A percentile compares a stretch with the other conserved stretches of the same genome.
phyloP scores from a whole-genome alignment of 306 rosid species.

The Alnus glutinosa region DNA sequence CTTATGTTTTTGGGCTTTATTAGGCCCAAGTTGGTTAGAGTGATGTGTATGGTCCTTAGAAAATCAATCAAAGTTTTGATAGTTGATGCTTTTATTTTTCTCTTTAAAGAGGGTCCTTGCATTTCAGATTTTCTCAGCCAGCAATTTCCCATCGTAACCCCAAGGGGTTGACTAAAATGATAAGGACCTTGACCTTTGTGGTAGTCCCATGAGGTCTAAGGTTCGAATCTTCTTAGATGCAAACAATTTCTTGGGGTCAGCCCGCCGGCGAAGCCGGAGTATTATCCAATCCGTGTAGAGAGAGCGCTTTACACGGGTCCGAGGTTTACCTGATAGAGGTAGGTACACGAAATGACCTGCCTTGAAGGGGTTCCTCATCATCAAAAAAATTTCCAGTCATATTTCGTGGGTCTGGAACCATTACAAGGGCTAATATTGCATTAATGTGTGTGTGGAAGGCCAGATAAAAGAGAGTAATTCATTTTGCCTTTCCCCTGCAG shows the following conservation, averaged over 20 bases:
- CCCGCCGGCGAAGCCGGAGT: too few species aligned
- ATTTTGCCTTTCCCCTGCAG: conserved; percentile 34
- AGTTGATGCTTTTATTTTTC: not conserved
- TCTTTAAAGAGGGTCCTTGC: not conserved
- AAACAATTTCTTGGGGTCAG: too few species aligned
- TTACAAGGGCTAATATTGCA: not conserved
- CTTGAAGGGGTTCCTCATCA: too few species aligned
- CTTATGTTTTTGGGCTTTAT: not conserved
- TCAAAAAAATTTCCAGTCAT: not conserved
- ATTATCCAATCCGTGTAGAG: too few species aligned
- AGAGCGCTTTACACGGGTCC: too few species aligned
- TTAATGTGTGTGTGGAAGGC: not conserved
- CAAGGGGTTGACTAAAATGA: too few species aligned
- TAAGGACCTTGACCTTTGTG: too few species aligned
- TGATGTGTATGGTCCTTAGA: not conserved
- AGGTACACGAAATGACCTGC: too few species aligned
- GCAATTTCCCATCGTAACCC: not conserved
- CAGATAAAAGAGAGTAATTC: conserved; percentile 4
- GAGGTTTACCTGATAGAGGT: too few species aligned
- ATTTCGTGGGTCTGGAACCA: not conserved
- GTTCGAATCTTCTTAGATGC: too few species aligned
- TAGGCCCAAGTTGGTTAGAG: not conserved
- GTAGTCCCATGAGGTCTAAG: too few species aligned
- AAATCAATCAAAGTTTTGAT: not conserved
- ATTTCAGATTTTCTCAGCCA: not conserved